phyloP scores from a whole-genome alignment of 2,329 filamentous ascomycete species.

The Aspergillus transmontanensis region DNA sequence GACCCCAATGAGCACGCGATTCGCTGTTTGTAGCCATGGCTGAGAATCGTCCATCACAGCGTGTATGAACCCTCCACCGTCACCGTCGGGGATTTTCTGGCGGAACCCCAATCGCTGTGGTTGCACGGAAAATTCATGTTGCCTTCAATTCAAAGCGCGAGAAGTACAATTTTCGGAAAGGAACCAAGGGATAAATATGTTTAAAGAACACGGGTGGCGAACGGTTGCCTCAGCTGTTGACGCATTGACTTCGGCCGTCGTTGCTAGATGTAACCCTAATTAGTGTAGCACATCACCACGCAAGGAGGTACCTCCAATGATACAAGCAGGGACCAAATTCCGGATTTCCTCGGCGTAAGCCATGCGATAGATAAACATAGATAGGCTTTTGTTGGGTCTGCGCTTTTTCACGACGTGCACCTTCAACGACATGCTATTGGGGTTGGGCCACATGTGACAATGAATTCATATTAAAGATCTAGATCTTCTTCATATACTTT shows the following conservation, averaged over 20 bases:
- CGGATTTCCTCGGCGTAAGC: not conserved
- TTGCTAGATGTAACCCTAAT: not conserved
- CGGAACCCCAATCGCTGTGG: not conserved
- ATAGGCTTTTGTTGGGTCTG: not conserved
- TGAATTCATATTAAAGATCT: not conserved
- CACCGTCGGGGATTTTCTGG: not conserved
- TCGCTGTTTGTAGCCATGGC: not conserved
- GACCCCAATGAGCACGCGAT: not conserved
- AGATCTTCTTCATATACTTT: not conserved
- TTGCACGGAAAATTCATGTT: not conserved
- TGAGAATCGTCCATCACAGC: not conserved
- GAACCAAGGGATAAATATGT: not conserved
- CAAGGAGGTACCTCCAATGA: not conserved
- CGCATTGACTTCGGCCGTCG: not conserved
- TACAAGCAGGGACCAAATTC: not conserved
- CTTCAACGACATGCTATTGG: not conserved
- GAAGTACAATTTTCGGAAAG: not conserved
- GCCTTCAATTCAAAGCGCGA: not conserved
- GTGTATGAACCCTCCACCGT: not conserved
- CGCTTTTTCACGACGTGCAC: not conserved
- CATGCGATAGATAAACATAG: not conserved
- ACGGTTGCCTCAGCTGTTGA: not conserved
- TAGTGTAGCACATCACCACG: not conserved
- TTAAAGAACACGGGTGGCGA: not conserved
- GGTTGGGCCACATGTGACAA: not conserved